Percentiles rank a stretch among this genome's conserved stretches.
These are phyloP conservation scores for Teunomyces atbi DNA, from an alignment of 805 yeast species.

Conservation along the genomic window DNA sequence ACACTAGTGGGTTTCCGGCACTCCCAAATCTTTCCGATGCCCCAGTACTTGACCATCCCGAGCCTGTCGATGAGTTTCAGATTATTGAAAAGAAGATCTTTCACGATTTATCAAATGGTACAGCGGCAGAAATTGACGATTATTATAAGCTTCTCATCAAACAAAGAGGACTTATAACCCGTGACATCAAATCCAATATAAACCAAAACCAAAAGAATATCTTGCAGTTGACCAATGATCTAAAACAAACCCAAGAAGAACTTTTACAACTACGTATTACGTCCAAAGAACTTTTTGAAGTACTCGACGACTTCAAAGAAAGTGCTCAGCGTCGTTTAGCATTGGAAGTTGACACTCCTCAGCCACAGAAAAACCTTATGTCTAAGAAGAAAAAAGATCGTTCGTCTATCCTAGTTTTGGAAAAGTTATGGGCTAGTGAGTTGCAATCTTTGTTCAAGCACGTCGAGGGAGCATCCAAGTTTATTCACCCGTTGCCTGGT, in stretches of 20 bases:
- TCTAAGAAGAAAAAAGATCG: conserved; percentile 48
- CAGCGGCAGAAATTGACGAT: conserved; percentile 70
- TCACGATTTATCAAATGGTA: conserved; percentile 55
- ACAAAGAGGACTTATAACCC: conserved; percentile 49
- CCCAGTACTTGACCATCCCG: conserved; percentile 5
- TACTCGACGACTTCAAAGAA: conserved; percentile 56
- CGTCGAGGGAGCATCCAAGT: conserved; percentile 89
- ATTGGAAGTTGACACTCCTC: conserved; percentile 35
- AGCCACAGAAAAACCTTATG: conserved; percentile 11
- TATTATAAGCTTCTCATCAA: conserved; percentile 55
- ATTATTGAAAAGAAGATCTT: conserved; percentile 17
- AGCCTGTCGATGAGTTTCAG: conserved; percentile 7
- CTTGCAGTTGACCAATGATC: conserved; percentile 55
- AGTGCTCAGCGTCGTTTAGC: conserved; percentile 59
- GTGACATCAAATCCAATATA: conserved; percentile 57
- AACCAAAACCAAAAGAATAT: conserved; percentile 64
- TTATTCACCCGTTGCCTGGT: conserved; percentile 70
- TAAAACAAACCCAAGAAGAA: conserved; percentile 63
- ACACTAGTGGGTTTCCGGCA: conserved; percentile 29
- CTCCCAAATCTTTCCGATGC: conserved; percentile 20
- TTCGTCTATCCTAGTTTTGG: conserved; percentile 67
- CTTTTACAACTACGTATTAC: conserved; percentile 59
- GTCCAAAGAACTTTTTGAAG: conserved; percentile 58
- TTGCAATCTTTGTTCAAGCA: conserved; percentile 68
- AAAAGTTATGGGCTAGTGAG: conserved; percentile 78